Conservation (phyloP, 75 land plant species). For the Pseudotsuga menziesii region DNA sequence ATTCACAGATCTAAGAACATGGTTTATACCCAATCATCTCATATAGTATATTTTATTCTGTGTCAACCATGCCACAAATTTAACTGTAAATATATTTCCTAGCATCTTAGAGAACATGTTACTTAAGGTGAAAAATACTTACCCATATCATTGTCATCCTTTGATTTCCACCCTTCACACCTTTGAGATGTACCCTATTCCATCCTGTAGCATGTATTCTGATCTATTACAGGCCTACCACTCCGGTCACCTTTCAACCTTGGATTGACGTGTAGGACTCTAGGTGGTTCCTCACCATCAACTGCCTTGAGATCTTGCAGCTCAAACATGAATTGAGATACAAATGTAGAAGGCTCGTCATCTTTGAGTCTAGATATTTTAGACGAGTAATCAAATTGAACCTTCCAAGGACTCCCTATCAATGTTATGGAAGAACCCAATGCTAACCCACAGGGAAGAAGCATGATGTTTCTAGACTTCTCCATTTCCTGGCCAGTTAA, state of each 20-base stretch:
- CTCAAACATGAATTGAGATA: constrained; percentile 63
- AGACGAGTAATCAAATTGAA: constrained; percentile 35
- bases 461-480: constrained; percentile 8
- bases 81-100: neutral
- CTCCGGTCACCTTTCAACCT: constrained; percentile 71
- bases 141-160: constrained; percentile 50
- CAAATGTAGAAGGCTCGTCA: constrained; percentile 24
- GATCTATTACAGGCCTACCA: constrained; percentile 56
- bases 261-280: constrained; percentile 66
- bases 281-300: constrained; percentile 66
- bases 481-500: constrained; percentile 13
- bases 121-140: neutral
- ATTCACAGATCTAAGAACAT: neutral
- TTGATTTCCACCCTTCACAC: constrained; percentile 50
- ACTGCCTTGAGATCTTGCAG: constrained; percentile 50
- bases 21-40: neutral
- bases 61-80: neutral
- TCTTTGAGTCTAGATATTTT: constrained; percentile 18
- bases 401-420: constrained; percentile 45
- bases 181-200: constrained; percentile 68
- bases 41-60: neutral
- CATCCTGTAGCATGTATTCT: constrained; percentile 64
- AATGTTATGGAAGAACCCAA: constrained; percentile 63
- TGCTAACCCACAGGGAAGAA: constrained; percentile 64
- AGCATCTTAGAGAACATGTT: neutral